A percentile compares a stretch with the other conserved stretches of the same genome.
These are phyloP conservation scores for Blastobotrys mokoenaii DNA, from an alignment of 805 yeast genomes.

Conservation along the genomic window DNA sequence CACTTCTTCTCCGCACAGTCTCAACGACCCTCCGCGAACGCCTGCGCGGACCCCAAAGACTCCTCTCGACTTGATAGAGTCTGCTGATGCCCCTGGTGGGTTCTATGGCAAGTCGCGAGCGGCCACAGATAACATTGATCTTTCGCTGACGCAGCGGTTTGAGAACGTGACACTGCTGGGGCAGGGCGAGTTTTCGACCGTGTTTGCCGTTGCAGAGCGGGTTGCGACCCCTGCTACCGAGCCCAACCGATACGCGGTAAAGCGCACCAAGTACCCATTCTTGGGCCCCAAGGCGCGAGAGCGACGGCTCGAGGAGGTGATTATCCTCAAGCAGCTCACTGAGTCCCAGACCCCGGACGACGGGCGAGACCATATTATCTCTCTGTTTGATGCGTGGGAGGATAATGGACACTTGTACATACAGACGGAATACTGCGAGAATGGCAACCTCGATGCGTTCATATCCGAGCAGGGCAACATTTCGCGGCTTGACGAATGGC, in stretches of 20 bases:
- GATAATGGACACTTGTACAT: slow-evolving; percentile 63
- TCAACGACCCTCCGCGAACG: slow-evolving; percentile 13
- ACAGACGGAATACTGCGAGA: slow-evolving; percentile 92
- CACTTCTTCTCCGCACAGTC: background rate
- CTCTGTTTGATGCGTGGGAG: slow-evolving; percentile 82
- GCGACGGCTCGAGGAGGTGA: slow-evolving; percentile 67
- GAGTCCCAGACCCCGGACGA: slow-evolving; percentile 32
- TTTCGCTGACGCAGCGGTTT: slow-evolving; percentile 38
- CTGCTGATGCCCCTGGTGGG: background rate
- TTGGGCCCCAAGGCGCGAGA: slow-evolving; percentile 50
- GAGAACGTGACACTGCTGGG: slow-evolving; percentile 69
- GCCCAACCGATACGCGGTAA: slow-evolving; percentile 62
- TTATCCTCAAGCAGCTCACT: slow-evolving; percentile 35
- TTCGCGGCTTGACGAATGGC: slow-evolving; percentile 84
- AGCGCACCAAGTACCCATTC: slow-evolving; percentile 66
- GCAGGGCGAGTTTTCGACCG: slow-evolving; percentile 82
- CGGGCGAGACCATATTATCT: slow-evolving; percentile 71
- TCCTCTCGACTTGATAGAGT: slow-evolving; percentile 14
- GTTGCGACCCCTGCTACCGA: slow-evolving; percentile 16
- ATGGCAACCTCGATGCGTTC: slow-evolving; percentile 80
- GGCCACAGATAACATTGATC: slow-evolving; percentile 12
- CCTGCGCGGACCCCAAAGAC: slow-evolving; percentile 27
- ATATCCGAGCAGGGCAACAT: slow-evolving; percentile 67
- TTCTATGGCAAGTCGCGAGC: slow-evolving; percentile 7
- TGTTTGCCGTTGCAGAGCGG: slow-evolving; percentile 69